phyloP scores from a whole-genome alignment of 495 filamentous ascomycete genomes.

The Penicillium taxi region DNA sequence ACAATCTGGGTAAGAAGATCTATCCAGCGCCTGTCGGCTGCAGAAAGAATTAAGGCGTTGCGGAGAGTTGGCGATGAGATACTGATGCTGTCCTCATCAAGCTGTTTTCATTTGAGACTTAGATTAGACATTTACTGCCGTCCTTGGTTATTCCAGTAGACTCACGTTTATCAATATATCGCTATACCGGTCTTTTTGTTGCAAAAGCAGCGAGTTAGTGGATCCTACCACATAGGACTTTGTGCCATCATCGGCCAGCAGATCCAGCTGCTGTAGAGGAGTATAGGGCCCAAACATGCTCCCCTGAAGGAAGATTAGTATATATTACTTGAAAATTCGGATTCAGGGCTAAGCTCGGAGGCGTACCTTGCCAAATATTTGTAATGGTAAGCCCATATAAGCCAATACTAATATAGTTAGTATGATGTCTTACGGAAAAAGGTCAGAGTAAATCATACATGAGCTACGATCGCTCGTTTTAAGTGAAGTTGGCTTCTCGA shows the following conservation, averaged over 20 bases:
- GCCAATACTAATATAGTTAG: slow-evolving; percentile 54
- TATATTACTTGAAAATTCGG: not conserved
- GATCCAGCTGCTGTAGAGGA: slow-evolving; percentile 87
- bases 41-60: slow-evolving; percentile 68
- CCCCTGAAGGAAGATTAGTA: slow-evolving; percentile 47
- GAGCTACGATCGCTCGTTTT: slow-evolving; percentile 88
- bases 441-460: slow-evolving; percentile 29
- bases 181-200: slow-evolving; percentile 95
- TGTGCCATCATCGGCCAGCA: slow-evolving; percentile 87
- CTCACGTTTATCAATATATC: slow-evolving; percentile 87
- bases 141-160: not conserved
- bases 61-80: slow-evolving; percentile 75
- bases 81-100: slow-evolving; percentile 82
- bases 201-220: slow-evolving; percentile 86
- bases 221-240: slow-evolving; percentile 97
- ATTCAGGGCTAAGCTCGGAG: not conserved
- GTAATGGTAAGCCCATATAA: slow-evolving; percentile 91
- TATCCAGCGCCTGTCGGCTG: slow-evolving; percentile 90
- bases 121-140: not conserved
- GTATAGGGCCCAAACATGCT: slow-evolving; percentile 96
- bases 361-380: slow-evolving; percentile 85
- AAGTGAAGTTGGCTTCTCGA: slow-evolving; percentile 74
- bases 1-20: slow-evolving; percentile 90
- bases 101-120: slow-evolving; percentile 26
- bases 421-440: not conserved